Evolutionary conservation across 192 early-diverging fungal species (phyloP).

Genomic region (Coemansia sp.): DNA sequence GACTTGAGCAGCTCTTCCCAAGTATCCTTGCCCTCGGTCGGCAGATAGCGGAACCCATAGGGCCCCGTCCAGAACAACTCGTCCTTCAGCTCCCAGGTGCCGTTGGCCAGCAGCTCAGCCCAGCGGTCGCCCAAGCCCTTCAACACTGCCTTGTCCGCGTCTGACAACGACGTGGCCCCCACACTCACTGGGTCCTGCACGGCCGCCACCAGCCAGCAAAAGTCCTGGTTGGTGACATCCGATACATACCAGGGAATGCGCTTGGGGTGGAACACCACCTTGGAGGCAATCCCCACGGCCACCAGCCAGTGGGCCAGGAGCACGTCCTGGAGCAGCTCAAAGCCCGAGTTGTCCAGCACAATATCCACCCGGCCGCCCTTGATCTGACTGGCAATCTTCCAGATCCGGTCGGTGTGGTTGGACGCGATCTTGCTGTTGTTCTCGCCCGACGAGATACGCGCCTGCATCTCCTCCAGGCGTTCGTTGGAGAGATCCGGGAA

Average conservation of each 20-base stretch:
- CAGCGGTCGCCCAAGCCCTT: constrained; percentile 56
- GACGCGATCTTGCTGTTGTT: constrained; percentile 57
- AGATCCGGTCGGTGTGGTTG: constrained; percentile 64
- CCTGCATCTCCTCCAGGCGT: constrained; percentile 66
- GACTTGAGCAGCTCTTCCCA: constrained; percentile 54
- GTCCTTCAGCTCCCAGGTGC: constrained; percentile 60
- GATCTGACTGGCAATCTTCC: constrained; percentile 52
- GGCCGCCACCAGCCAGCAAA: constrained; percentile 56
- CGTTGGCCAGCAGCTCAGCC: constrained; percentile 56
- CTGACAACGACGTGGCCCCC: constrained; percentile 12
- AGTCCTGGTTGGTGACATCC: constrained; percentile 79
- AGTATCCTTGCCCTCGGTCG: constrained; percentile 57
- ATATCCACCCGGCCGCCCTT: constrained; percentile 66
- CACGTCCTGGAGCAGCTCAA: constrained; percentile 87
- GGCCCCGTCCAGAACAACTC: constrained; percentile 86
- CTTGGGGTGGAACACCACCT: constrained; percentile 81
- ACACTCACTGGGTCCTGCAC: constrained; percentile 16
- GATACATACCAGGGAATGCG: constrained; percentile 94
- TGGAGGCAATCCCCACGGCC: constrained; percentile 54
- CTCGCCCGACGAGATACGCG: constrained; percentile 38
- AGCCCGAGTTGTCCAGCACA: constrained; percentile 89
- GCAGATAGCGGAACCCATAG: constrained; percentile 74
- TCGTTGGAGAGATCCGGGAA: constrained; percentile 61
- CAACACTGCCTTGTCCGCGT: constrained; percentile 41
- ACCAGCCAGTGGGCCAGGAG: constrained; percentile 82